Evolutionary conservation across 1,284 basidiomycete genomes (phyloP), one percentile per base, ranked within the genome.

Genomic region (Austroboletus novae-zelandiae): DNA sequence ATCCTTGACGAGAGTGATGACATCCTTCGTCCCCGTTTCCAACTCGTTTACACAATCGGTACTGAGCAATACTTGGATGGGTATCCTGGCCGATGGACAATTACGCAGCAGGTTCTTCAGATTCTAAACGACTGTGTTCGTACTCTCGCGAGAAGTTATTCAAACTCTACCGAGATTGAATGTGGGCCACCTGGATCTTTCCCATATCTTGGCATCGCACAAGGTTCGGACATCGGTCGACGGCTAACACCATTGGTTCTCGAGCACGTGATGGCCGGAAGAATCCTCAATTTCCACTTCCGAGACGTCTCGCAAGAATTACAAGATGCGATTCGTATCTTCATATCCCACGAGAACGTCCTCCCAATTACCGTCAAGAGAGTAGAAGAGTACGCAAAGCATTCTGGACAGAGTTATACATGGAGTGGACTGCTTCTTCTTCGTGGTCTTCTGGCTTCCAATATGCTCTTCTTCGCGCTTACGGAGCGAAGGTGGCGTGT

Each of bases 1-100:
- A 64, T 80, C 27, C 58, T 80, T 5, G 77, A 80, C 45, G 77
- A 79, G 55, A 76, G 75, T 52, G 77, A 79, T 47, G 78, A 78
- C 49, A 66, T 80, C 35, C 65, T 80, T 1, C 69, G 72, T 47
- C 69, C 73, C 29, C 66, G 69, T 0, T 78, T 75, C 45, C 78
- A 79, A 43, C 60, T 79, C 1, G 62, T 79, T 5, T 79, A 79
- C 52, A 74, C 77, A 0, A 57, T 73, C 6, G 75, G 74, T 15
- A 43, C 58, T 2, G 73, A 76, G 40, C 56, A 50, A 23, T 59
- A 70, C 3, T 45, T 78, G 7, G 73, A 79, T 30, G 69, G 69
- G 40, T 66, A 70, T 25, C 75, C 76, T 2, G 64, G 74, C 51
- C 71, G 79, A 35, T 81, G 79, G 79, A 58, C 50, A 0, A 72